A percentile compares a stretch with the other conserved stretches of the same genome.
Evolutionary conservation across 2,329 filamentous ascomycete genomes (phyloP).

Genomic region (Fusarium phyllophilum): DNA sequence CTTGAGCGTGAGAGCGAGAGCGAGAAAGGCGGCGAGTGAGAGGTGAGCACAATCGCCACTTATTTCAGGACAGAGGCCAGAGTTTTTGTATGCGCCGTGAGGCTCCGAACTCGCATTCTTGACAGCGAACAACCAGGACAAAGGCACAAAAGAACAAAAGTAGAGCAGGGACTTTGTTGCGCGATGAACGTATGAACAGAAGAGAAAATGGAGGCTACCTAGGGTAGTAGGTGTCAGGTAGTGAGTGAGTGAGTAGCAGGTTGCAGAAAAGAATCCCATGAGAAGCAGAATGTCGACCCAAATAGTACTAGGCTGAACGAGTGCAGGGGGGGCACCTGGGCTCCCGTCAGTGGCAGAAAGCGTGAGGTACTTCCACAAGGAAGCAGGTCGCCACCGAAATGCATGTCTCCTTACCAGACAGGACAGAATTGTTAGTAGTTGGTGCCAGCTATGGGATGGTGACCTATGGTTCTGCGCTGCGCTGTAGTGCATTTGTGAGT

Average conservation of each 20-base stretch:
- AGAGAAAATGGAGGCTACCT: constrained; percentile 19
- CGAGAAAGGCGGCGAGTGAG: constrained; percentile 20
- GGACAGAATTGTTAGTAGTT: constrained; percentile 16
- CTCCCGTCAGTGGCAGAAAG: background rate
- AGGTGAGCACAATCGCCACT: constrained; percentile 35
- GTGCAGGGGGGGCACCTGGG: background rate
- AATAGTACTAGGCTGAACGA: constrained; percentile 21
- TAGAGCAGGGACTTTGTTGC: constrained; percentile 1
- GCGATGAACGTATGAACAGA: constrained; percentile 1
- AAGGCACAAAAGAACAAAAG: background rate
- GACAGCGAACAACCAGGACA: background rate
- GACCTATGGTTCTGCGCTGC: background rate
- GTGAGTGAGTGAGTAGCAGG: background rate
- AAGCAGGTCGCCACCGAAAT: constrained; percentile 2
- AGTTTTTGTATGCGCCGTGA: constrained; percentile 9
- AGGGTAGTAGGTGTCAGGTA: background rate
- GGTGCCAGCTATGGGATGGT: background rate
- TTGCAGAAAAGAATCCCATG: constrained; percentile 18
- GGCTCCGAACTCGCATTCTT: constrained; percentile 22
- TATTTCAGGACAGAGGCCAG: constrained; percentile 27
- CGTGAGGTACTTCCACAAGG: background rate
- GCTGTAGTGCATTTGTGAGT: background rate
- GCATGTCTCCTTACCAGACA: constrained; percentile 5
- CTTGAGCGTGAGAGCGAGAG: background rate
- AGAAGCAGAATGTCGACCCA: constrained; percentile 16